phyloP scores from a whole-genome alignment of 2,329 filamentous ascomycete species.

The Alternaria infectoria region DNA sequence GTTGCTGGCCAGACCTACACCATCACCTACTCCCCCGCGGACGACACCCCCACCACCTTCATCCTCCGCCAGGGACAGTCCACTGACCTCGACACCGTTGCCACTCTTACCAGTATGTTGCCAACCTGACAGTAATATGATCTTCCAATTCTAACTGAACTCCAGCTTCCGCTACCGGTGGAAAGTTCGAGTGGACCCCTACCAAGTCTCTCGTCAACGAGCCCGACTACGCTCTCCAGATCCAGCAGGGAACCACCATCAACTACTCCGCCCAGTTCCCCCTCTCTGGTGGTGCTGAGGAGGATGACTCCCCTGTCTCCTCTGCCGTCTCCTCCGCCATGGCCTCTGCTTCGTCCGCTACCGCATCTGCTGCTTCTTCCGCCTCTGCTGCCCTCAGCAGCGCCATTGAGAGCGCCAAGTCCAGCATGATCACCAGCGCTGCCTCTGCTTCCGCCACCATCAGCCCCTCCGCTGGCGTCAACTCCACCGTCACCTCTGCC shows the following conservation, averaged over 20 bases:
- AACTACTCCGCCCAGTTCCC: constrained; percentile 64
- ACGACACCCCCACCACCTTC: constrained; percentile 58
- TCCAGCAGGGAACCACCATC: constrained; percentile 57
- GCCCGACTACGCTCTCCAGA: constrained; percentile 64
- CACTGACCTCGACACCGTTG: constrained; percentile 58
- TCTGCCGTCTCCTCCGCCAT: constrained; percentile 19
- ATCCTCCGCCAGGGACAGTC: constrained; percentile 61
- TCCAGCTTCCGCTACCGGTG: constrained; percentile 52
- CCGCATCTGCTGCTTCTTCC: not conserved
- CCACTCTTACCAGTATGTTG: constrained; percentile 56
- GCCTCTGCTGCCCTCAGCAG: constrained; percentile 16
- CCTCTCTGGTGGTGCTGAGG: constrained; percentile 42
- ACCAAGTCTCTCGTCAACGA: constrained; percentile 51
- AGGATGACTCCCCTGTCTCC: constrained; percentile 20
- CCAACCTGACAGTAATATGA: not conserved
- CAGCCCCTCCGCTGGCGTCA: constrained; percentile 24
- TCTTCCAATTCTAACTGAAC: constrained; percentile 15
- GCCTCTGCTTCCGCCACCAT: constrained; percentile 33
- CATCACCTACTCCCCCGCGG: constrained; percentile 57
- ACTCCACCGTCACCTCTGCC: constrained; percentile 36
- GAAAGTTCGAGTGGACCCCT: constrained; percentile 60
- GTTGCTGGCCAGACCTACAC: constrained; percentile 57
- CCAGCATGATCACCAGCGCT: constrained; percentile 30
- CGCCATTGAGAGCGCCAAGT: constrained; percentile 17
- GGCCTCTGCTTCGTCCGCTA: constrained; percentile 30